Percentiles rank a stretch among this genome's conserved stretches.
Evolutionary conservation across 495 filamentous ascomycete species (phyloP).

Genomic region (Platismatia glauca): DNA sequence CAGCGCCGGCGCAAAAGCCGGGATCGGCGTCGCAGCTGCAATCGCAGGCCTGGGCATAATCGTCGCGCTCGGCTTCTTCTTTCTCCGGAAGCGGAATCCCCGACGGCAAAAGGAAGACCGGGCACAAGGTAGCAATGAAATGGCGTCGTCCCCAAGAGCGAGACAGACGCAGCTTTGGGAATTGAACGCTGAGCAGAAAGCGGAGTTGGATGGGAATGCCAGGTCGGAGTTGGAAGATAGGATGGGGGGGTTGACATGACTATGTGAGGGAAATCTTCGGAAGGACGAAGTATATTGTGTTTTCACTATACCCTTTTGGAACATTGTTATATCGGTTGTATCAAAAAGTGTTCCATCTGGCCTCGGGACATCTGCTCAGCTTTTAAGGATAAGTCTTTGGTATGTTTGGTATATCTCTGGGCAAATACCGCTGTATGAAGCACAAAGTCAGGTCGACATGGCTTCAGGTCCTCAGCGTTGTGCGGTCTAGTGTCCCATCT

Average conservation of each 20-base stretch:
- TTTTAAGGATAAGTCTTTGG: too few relatives aligned
- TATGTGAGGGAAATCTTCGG: too few relatives aligned
- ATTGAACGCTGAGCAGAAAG: neutral
- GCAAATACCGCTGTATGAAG: too few relatives aligned
- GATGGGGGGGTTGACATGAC: neutral
- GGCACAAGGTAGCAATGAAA: neutral
- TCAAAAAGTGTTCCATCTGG: too few relatives aligned
- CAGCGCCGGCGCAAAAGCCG: neutral
- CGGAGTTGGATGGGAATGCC: neutral
- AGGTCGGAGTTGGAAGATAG: neutral
- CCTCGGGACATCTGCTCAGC: too few relatives aligned
- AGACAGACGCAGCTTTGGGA: neutral
- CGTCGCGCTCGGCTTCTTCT: neutral
- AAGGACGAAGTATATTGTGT: too few relatives aligned
- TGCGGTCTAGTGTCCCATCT: too few relatives aligned
- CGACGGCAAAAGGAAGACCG: neutral
- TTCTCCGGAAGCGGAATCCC: neutral
- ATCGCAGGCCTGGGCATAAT: neutral
- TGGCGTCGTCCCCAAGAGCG: neutral
- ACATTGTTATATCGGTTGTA: too few relatives aligned
- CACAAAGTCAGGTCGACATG: too few relatives aligned
- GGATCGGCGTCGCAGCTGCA: neutral
- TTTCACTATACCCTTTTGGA: too few relatives aligned
- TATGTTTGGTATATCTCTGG: too few relatives aligned
- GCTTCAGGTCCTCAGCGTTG: too few relatives aligned